These are phyloP conservation scores for Cercospora canescens DNA, from an alignment of 2,329 filamentous ascomycete species.

Conservation along the genomic window DNA sequence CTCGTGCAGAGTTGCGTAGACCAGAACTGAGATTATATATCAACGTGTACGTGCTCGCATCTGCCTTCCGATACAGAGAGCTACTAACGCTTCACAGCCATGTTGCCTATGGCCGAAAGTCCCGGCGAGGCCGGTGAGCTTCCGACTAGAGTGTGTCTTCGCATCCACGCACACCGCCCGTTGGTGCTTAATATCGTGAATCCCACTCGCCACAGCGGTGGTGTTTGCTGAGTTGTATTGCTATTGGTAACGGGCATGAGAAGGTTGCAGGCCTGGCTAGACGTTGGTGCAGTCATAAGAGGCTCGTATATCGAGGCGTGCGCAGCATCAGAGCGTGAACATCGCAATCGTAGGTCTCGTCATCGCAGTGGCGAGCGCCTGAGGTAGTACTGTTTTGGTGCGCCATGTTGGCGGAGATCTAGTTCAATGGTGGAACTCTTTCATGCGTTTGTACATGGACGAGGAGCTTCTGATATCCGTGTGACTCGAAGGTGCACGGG, in stretches of 20 bases:
- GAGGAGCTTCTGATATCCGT: neutral
- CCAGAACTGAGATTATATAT: slow-evolving; percentile 23
- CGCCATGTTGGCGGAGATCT: neutral
- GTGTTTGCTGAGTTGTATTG: neutral
- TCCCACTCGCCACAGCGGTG: neutral
- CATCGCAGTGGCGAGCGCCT: neutral
- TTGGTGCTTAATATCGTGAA: neutral
- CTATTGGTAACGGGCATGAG: neutral
- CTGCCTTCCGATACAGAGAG: neutral
- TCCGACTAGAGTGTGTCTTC: neutral
- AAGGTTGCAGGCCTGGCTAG: neutral
- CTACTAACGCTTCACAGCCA: neutral
- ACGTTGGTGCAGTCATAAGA: neutral
- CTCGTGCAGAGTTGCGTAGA: slow-evolving; percentile 18
- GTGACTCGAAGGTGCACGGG: neutral
- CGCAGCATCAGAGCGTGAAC: neutral
- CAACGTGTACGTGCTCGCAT: slow-evolving; percentile 18
- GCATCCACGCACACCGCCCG: neutral
- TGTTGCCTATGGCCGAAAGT: slow-evolving; percentile 13
- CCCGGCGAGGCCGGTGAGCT: slow-evolving; percentile 1
- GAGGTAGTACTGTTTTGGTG: neutral
- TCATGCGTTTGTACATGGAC: neutral
- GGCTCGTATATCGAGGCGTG: neutral
- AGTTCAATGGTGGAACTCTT: neutral
- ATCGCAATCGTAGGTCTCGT: neutral